Evolutionary conservation across 2,329 filamentous ascomycete genomes (phyloP), one percentile per base, ranked within the genome.

Genomic region (Colletotrichum filicis): DNA sequence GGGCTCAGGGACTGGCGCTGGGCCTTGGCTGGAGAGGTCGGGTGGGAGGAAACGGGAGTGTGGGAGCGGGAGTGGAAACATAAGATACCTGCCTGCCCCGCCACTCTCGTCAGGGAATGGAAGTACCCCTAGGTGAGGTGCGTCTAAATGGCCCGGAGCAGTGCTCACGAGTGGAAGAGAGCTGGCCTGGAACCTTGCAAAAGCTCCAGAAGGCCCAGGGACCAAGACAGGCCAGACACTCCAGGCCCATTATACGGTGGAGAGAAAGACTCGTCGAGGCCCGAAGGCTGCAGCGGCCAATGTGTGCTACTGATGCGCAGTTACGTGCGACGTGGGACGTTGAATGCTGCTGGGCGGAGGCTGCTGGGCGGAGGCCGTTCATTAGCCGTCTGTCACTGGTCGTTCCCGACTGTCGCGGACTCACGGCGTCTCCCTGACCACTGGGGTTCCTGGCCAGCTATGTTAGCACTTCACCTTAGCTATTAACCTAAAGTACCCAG

Each of bases 321-420:
- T 70, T 70, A 70, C 70, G 59, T 59, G 55, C 42, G 58, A 73
- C 66, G 70, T 73, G 70, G 66, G 59, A 69, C 66, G 63, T 71
- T 35, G 49, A n/a, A 19, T n/a, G 55, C 32, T 60, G 68, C 30
- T 12, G 26, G 61, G 26, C 32, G 58, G 42, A 35, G 26, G 55
- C 52, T 35, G 26, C 56, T 60, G 28, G 26, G 64, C n/a, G 16
- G n/a, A 2, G 19, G 59, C n/a, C 26, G 37, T 46, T 22, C 37
- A 24, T 46, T 14, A 42, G 12, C 24, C 35, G 19, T 49, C 64
- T 59, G 64, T 66, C 37, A 66, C 55, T 66, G 64, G 64, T 24
- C 52, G n/a, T 42, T 22, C 28, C 42, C 16, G 16, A 49, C 7
- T 8, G 42, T 49, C 16, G 19, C 37, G 42, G 16, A 49, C 42